These are phyloP conservation scores for Penicillium sp. DNA, from an alignment of 2,329 filamentous ascomycete species.

Conservation along the genomic window DNA sequence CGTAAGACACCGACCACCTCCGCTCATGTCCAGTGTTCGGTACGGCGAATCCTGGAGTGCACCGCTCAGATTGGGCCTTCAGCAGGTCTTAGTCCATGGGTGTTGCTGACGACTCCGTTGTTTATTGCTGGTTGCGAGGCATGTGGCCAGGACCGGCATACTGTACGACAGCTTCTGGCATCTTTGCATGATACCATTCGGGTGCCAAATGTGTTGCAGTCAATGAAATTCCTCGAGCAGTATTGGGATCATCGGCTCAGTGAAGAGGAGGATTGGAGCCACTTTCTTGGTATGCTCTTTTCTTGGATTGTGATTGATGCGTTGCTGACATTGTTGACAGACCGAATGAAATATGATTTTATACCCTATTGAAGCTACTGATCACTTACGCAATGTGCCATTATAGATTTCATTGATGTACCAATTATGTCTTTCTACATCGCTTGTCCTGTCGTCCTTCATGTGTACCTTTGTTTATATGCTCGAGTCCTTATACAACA, in stretches of 20 bases:
- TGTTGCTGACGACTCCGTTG: constrained; percentile 41
- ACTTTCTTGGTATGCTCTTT: constrained; percentile 31
- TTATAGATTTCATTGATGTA: no score
- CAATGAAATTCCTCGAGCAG: constrained; percentile 38
- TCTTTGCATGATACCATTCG: constrained; percentile 38
- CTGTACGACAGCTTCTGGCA: constrained; percentile 29
- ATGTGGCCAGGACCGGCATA: constrained; percentile 32
- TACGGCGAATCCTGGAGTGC: constrained; percentile 38
- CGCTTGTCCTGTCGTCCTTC: no score
- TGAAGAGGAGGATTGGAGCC: constrained; percentile 37
- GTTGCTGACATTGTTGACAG: constrained; percentile 14
- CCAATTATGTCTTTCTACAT: no score
- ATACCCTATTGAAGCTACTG: constrained; percentile 26
- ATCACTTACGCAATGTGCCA: background rate
- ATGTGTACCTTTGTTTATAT: no score
- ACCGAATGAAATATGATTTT: constrained; percentile 33
- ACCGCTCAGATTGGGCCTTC: constrained; percentile 36
- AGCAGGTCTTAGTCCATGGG: constrained; percentile 38
- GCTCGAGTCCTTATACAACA: no score
- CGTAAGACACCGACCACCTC: constrained; percentile 29
- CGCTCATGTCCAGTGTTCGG: constrained; percentile 31
- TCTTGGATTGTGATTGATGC: no score
- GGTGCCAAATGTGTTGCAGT: constrained; percentile 40
- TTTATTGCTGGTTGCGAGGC: constrained; percentile 43
- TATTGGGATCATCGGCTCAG: constrained; percentile 32